Base-by-base conservation (phyloP, 2,329 filamentous ascomycete species). In the Bipolaris sorokiniana region DNA sequence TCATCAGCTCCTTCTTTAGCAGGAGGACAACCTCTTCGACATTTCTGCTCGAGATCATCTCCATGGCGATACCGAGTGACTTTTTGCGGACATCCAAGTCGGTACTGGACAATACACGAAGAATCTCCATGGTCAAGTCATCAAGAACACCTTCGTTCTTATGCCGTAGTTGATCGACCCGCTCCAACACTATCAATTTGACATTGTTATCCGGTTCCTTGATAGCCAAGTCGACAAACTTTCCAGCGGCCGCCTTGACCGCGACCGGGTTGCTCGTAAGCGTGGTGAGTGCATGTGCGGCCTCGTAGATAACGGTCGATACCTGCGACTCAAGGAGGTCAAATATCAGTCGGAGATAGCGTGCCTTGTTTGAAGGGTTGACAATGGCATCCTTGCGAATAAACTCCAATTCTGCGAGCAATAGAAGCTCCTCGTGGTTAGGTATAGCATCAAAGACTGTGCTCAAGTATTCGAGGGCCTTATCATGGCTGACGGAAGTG, bases 191-290 rank as follows among this genome's bases (percentile, higher is more conserved):
- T 67, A 99, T 99, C 44, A 99, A 88, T 81, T 99, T 99, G 63
- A 99, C 95, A 74, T 99, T 99, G 82, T 99, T 99, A 77, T 99
- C 95, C 0, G 95, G 89, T 79, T 98, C 95, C 80, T 96, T 97
- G 76, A 99, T 97, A 75, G 90, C 92, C 7, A 99, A 83, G 77
- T 99, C 95, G 63, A 98, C 97, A 76, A 99, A 95, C 75, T 99
- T 99, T 67, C 87, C 86, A 13, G 95, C 95, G 9, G 95, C 95
- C 23, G 95, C 95, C 80, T 98, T 99, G 58, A 99, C 94, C 16
- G 95, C 95, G 11, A 99, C 95, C 0, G 95, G 94, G 79, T 99
- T 99, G 78, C 87, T 96, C 18, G 95, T 99, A 51, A 99, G 85
- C 1, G 93, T 89, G 6, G 94, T 98, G 54, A 99, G 84, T 11